Conservation (phyloP, 2,329 filamentous ascomycete genomes). For the Colletotrichum destructivum region DNA sequence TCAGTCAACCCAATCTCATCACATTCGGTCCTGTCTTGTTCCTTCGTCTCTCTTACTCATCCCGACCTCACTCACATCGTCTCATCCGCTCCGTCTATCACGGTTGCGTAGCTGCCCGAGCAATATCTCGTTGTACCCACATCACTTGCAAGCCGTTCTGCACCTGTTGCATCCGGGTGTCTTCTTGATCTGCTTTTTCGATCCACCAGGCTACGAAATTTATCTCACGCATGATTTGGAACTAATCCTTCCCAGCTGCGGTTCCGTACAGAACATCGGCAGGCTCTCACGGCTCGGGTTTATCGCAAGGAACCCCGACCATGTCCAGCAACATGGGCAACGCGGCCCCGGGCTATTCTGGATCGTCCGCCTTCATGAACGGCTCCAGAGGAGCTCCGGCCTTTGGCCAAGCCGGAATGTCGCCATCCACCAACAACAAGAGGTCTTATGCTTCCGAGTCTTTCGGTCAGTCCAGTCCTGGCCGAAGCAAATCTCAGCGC, state of each 20-base stretch:
- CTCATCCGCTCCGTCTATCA: neutral
- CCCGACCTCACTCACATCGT: neutral
- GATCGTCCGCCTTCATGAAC: neutral
- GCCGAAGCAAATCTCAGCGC: slow-evolving; percentile 35
- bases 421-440: slow-evolving; percentile 33
- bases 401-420: neutral
- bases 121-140: neutral
- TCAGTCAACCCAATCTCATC: neutral
- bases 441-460: slow-evolving; percentile 27
- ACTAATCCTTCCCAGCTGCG: neutral
- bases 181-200: neutral
- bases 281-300: neutral
- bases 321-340: slow-evolving; percentile 4
- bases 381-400: neutral
- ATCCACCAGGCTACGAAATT: neutral
- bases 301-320: neutral
- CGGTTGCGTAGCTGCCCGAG: neutral
- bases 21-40: neutral
- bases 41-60: too few species aligned
- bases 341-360: neutral
- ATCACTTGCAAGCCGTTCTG: neutral
- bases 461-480: slow-evolving; percentile 11
- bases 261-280: slow-evolving; percentile 17
- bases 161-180: too few species aligned
- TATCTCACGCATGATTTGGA: neutral